Evolutionary conservation across 106 monocot species (phyloP).

Genomic region (Agapanthus africanus): DNA sequence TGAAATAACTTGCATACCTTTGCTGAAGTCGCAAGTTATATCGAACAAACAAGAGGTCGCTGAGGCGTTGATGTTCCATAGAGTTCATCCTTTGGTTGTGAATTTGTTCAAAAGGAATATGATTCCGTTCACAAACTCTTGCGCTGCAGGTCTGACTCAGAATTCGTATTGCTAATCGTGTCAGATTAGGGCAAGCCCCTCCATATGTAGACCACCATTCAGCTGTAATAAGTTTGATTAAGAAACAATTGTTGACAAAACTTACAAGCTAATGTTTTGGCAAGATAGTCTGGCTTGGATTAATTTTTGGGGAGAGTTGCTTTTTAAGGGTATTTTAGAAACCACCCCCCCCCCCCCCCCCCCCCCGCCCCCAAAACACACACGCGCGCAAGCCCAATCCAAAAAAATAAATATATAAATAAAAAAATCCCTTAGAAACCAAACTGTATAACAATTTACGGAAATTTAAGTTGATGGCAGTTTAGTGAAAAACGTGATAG

Average conservation of each 20-base stretch:
- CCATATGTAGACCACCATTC: slow-evolving; percentile 99
- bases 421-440: too few relatives aligned
- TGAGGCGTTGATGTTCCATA: slow-evolving; percentile 73
- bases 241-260: neutral
- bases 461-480: too few relatives aligned
- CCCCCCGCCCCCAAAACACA: too few relatives aligned
- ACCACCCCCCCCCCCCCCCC: too few relatives aligned
- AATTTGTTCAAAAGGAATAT: slow-evolving; percentile 73
- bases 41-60: slow-evolving; percentile 65
- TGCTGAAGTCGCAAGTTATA: slow-evolving; percentile 86
- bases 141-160: slow-evolving; percentile 93
- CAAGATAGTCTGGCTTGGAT: too few relatives aligned
- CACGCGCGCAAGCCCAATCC: too few relatives aligned
- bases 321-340: too few relatives aligned
- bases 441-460: too few relatives aligned
- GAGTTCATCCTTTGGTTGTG: slow-evolving; percentile 61
- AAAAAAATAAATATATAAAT: too few relatives aligned
- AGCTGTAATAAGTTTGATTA: slow-evolving; percentile 29
- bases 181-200: slow-evolving; percentile 76
- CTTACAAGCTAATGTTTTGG: too few relatives aligned
- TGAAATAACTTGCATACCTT: slow-evolving; percentile 34
- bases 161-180: slow-evolving; percentile 69
- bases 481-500: too few relatives aligned
- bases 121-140: slow-evolving; percentile 47
- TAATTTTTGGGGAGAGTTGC: too few relatives aligned